A percentile compares a stretch with the other conserved stretches of the same genome.
phyloP scores from a whole-genome alignment of 2,329 filamentous ascomycete genomes.

The Magnaporthiopsis rhizophila region DNA sequence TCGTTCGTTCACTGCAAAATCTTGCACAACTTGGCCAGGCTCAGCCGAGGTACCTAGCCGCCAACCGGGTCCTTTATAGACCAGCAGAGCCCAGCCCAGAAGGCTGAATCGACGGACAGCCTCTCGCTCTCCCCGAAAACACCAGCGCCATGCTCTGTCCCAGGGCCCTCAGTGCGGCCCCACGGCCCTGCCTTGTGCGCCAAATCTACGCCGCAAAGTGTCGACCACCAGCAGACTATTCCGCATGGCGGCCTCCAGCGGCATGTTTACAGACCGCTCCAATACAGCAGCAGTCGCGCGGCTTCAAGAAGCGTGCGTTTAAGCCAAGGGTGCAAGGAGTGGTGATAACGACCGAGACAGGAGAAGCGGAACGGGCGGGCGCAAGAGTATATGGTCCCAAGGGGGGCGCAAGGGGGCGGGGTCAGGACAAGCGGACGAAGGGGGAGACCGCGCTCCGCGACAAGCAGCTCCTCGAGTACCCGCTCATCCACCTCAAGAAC shows the following conservation, averaged over 20 bases:
- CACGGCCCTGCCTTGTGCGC: not conserved
- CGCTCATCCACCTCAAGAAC: not conserved
- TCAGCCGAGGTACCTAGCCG: not conserved
- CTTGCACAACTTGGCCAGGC: not conserved
- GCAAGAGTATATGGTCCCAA: not conserved
- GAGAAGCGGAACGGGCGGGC: not conserved
- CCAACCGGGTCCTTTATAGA: not conserved
- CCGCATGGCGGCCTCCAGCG: not conserved
- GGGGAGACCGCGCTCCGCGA: not conserved
- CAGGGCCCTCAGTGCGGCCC: not conserved
- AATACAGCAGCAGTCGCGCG: not conserved
- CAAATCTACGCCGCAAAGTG: not conserved
- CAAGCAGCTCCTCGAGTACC: not conserved
- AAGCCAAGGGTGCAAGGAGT: not conserved
- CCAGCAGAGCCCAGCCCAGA: not conserved
- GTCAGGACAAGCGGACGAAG: not conserved
- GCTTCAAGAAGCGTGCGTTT: not conserved
- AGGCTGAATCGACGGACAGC: not conserved
- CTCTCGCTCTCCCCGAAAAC: no score
- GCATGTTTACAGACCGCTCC: not conserved
- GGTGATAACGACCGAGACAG: not conserved
- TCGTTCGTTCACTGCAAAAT: not conserved
- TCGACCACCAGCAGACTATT: not conserved
- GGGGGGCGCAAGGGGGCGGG: no score
- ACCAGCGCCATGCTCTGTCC: constrained; percentile 2